Evolutionary conservation across 192 early-diverging fungal species (phyloP), one percentile per base, ranked within the genome.

Genomic region (Gryganskiella cystojenkinii): DNA sequence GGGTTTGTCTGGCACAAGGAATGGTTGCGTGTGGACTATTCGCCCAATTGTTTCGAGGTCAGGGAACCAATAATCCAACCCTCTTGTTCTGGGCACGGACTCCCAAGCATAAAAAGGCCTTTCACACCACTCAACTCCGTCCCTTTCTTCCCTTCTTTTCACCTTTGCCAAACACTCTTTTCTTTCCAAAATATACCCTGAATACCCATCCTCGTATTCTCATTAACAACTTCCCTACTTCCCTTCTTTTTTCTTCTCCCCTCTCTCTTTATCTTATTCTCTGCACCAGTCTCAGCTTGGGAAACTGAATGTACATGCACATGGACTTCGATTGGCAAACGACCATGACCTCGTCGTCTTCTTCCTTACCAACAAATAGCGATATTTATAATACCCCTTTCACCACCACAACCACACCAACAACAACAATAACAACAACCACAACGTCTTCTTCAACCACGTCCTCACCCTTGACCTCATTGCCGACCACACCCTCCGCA

Each of bases 241-340:
- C 20, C 8, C 45, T 35, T 45, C 34, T 44, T 53, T 25, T 54
- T 35, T 63, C 25, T 50, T 51, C 10, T 33, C 61, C 8, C 61
- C 11, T n/a, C 19, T 51, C 49, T 42, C 51, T 28, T 51, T 42
- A 13, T 19, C 30, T 22, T 51, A 27, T 35, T 34, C 37, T 30
- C 49, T 63, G 49, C 31, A 8, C 51, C 37, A 31, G 15, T 42
- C 34, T 37, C 31, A 30, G 34, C 64, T 6, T 28, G 0, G 46
- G 4, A 7, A 20, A n/a, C 20, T 22, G 13, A 20, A 15, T 30
- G 1, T 13, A 45, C 37, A 62, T 56, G 43, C 27, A 56, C 60
- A 34, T 52, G 45, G 31, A 51, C 56, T 27, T 34, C 25, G 66
- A 57, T 6, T 11, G 40, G 27, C 24, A 43, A 28, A 34, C 61